These are phyloP conservation scores for Bryoglossum gracile DNA, from an alignment of 495 filamentous ascomycete genomes.

Conservation along the genomic window DNA sequence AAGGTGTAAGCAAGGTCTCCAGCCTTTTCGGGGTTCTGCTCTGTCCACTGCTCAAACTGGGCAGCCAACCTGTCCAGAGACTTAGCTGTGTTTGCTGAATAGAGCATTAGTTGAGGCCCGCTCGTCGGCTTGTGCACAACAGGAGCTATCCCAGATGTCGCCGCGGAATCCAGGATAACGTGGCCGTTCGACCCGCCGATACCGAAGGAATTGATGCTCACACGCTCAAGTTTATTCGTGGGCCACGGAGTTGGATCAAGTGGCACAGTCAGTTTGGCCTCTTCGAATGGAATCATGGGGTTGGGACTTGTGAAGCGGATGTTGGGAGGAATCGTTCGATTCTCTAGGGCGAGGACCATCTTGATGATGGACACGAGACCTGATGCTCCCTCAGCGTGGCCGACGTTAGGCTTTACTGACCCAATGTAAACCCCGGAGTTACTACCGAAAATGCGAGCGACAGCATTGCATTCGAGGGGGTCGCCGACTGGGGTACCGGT, in stretches of 20 bases:
- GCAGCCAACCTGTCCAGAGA: neutral
- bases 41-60: neutral
- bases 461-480: constrained; percentile 43
- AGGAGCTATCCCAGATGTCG: neutral
- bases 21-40: neutral
- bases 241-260: constrained; percentile 16
- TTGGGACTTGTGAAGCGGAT: constrained; percentile 32
- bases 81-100: constrained; percentile 5
- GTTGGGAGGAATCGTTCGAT: constrained; percentile 42
- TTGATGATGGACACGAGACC: constrained; percentile 54
- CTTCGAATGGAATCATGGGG: constrained; percentile 29
- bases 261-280: constrained; percentile 27
- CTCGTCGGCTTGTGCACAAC: no score
- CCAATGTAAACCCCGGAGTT: constrained; percentile 33
- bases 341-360: constrained; percentile 47
- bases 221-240: neutral
- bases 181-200: constrained; percentile 55
- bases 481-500: constrained; percentile 47
- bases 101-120: constrained; percentile 15
- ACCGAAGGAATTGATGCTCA: constrained; percentile 37
- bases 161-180: constrained; percentile 44
- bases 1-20: constrained; percentile 11
- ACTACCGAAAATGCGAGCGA: constrained; percentile 46
- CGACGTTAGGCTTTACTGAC: constrained; percentile 16
- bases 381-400: constrained; percentile 49